These are phyloP conservation scores for Curvularia hawaiiensis DNA, from an alignment of 2,329 filamentous ascomycete genomes.

Conservation along the genomic window DNA sequence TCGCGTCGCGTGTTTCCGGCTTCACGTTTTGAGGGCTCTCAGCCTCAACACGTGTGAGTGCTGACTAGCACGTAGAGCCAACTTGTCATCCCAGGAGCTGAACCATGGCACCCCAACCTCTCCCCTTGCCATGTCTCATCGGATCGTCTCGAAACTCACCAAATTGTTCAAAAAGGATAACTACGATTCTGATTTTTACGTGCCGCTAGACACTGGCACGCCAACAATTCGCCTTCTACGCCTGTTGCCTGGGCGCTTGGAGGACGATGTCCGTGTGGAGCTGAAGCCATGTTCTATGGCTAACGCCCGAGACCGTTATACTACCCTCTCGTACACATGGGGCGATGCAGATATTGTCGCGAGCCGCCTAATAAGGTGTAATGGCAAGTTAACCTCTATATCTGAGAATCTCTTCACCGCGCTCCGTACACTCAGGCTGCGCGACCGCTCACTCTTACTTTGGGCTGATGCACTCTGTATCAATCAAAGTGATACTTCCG, in stretches of 20 bases:
- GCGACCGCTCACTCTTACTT: slow-evolving; percentile 1
- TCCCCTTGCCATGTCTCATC: slow-evolving; percentile 2
- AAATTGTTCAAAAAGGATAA: slow-evolving; percentile 1
- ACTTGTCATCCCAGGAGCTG: slow-evolving; percentile 5
- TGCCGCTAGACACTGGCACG: background rate
- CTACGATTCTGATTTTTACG: background rate
- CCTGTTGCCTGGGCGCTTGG: slow-evolving; percentile 14
- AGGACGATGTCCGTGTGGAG: slow-evolving; percentile 11
- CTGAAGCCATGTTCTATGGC: slow-evolving; percentile 14
- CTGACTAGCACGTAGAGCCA: background rate
- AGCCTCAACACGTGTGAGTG: background rate
- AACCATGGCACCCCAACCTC: background rate
- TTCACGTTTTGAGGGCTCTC: background rate
- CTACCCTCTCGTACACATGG: slow-evolving; percentile 24
- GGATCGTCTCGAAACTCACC: slow-evolving; percentile 8
- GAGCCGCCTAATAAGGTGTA: slow-evolving; percentile 18
- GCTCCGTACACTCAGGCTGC: slow-evolving; percentile 18
- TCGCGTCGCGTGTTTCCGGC: background rate
- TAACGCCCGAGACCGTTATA: slow-evolving; percentile 11
- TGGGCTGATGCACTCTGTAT: slow-evolving; percentile 15
- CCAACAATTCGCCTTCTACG: slow-evolving; percentile 15
- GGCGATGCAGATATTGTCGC: slow-evolving; percentile 11
- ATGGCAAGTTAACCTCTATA: slow-evolving; percentile 12
- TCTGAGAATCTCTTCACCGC: slow-evolving; percentile 22
- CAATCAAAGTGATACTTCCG: slow-evolving; percentile 6